These are phyloP conservation scores for Chalciporus piperatus DNA, from an alignment of 768 basidiomycete species.

Conservation along the genomic window DNA sequence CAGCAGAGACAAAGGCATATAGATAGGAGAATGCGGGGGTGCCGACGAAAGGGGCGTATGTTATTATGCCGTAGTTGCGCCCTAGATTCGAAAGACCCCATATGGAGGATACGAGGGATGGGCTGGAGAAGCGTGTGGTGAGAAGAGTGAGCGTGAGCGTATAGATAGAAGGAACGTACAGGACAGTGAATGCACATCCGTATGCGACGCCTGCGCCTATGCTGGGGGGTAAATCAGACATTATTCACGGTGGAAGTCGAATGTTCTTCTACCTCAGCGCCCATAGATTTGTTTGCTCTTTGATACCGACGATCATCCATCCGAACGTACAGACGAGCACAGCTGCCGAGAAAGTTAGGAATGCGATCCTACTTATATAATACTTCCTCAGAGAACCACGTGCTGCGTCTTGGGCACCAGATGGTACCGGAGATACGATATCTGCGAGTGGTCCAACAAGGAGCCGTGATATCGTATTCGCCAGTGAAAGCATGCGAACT, in stretches of 20 bases:
- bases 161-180: conserved; percentile 46
- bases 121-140: conserved; percentile 39
- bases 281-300: conserved; percentile 58
- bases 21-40: conserved; percentile 77
- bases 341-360: conserved; percentile 49
- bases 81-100: conserved; percentile 73
- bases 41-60: conserved; percentile 74
- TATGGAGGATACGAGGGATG: conserved; percentile 65
- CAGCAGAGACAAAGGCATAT: conserved; percentile 65
- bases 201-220: conserved; percentile 67
- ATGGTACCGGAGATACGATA: conserved; percentile 60
- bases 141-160: background rate
- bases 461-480: conserved; percentile 71
- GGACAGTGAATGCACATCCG: conserved; percentile 64
- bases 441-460: conserved; percentile 70
- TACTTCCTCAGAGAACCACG: conserved; percentile 41
- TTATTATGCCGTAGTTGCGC: conserved; percentile 73
- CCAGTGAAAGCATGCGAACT: conserved; percentile 66
- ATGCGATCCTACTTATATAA: conserved; percentile 58
- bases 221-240: conserved; percentile 32
- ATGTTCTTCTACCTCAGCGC: conserved; percentile 53
- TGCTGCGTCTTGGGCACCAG: conserved; percentile 34
- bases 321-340: conserved; percentile 50
- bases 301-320: conserved; percentile 52
- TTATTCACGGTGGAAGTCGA: background rate